These are phyloP conservation scores for Marchantia paleacea DNA, from an alignment of 225 moss, liverwort and hornwort species.

Conservation along the genomic window DNA sequence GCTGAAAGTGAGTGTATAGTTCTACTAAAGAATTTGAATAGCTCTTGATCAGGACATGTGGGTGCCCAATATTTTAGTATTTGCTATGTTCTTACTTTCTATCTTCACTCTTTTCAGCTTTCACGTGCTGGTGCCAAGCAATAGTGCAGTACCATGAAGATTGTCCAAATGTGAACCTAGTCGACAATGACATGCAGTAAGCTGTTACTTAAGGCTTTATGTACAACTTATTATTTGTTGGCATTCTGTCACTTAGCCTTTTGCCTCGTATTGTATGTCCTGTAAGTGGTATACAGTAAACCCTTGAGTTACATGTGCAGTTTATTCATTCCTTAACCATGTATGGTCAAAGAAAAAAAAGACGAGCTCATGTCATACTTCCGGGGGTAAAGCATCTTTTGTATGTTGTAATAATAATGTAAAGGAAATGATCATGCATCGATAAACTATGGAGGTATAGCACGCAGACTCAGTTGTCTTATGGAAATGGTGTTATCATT, in stretches of 20 bases:
- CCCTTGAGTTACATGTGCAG: neutral
- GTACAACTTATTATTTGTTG: neutral
- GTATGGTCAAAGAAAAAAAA: no score
- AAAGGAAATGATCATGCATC: no score
- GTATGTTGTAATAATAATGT: no score
- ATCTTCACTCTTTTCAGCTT: constrained; percentile 48
- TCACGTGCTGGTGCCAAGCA: constrained; percentile 96
- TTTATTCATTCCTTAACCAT: neutral
- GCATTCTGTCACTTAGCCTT: neutral
- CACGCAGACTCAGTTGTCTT: no score
- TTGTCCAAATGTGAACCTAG: constrained; percentile 46
- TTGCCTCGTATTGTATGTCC: neutral
- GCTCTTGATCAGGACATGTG: no score
- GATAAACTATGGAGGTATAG: no score
- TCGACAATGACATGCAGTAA: constrained; percentile 84
- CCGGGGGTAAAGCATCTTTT: no score
- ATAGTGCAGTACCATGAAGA: constrained; percentile 84
- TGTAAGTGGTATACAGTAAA: neutral
- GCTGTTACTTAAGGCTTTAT: constrained; percentile 18
- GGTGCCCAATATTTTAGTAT: neutral
- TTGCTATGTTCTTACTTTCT: neutral
- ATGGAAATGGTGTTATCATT: no score
- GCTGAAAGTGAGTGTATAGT: no score
- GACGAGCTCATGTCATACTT: no score
- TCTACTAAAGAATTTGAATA: no score